Base-by-base conservation (phyloP, 2,329 filamentous ascomycete genomes). In the Exophiala alcalophila region DNA sequence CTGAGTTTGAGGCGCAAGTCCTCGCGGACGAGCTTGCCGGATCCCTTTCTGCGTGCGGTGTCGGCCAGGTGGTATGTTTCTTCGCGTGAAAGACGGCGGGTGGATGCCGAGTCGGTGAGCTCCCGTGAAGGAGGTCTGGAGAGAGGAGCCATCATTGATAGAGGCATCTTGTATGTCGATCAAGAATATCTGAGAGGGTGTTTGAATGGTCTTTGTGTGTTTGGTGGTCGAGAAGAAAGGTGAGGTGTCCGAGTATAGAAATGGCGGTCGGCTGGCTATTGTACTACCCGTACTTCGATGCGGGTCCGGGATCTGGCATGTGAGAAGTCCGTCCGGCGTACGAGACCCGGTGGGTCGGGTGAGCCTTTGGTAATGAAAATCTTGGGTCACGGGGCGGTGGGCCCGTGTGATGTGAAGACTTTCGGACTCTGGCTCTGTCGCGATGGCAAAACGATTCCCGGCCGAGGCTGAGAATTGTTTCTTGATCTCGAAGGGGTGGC, bases 1-100 rank as follows among this genome's bases (percentile, higher is more conserved):
- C 52, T 54, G 29, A 57, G 48, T 46, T 40, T 47, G 41, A 54
- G 50, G 25, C 54, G 30, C 16, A 57, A 46, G 32, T 55, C 50
- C 8, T 51, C 46, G 16, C 42, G 47, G 10, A 54, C 49, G 2
- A 41, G 14, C 20, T 37, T 44, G 28, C 53, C 44, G 21, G 39
- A 45, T 3, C 52, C 53, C 37, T 57, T 57, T 29, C 50, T 48
- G 28, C 52, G 39, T 21, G 54, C 54, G 2, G 46, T 42, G 28
- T 50, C 50, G 40, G 52, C 52, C 27, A 57, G 40, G 19, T 49
- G 45, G 29, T 52, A 53, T 37, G 54, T 53, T 31, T 52, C 50
- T 44, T 57, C 54, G 23, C 53, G 42, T 16, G 54, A 57, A 10
- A 57, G 38, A 15, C 47, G 32, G 8, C 40, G 41, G 8, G 31